These are phyloP conservation scores for Oryza officinalis DNA, from an alignment of 176 grass and related monocot species.

Conservation along the genomic window DNA sequence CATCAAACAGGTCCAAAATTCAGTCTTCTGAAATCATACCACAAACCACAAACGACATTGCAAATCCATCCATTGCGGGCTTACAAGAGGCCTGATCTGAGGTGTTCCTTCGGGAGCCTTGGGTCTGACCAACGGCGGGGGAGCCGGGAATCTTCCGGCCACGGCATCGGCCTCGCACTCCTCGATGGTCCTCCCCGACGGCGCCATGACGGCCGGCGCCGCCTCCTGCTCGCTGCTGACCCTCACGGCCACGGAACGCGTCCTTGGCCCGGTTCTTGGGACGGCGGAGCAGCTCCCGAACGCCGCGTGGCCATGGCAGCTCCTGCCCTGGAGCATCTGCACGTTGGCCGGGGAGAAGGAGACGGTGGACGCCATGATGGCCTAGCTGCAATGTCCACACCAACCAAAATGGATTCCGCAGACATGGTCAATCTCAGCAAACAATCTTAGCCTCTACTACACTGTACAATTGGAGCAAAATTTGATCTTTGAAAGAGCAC, in stretches of 20 bases:
- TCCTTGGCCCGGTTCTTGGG: slow-evolving; percentile 33
- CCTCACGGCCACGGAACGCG: slow-evolving; percentile 45
- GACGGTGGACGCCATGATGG: slow-evolving; percentile 76
- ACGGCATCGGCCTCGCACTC: slow-evolving; percentile 94
- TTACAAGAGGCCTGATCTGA: slow-evolving; percentile 73
- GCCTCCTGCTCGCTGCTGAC: slow-evolving; percentile 67
- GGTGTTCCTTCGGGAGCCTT: slow-evolving; percentile 79
- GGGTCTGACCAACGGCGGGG: slow-evolving; percentile 53
- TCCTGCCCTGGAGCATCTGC: slow-evolving; percentile 48
- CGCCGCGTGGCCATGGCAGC: slow-evolving; percentile 40
- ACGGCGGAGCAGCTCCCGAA: slow-evolving; percentile 32
- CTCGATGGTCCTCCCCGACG: slow-evolving; percentile 74
- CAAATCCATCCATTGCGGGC: slow-evolving; percentile 21
- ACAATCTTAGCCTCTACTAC: not conserved
- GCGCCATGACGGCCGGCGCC: slow-evolving; percentile 49
- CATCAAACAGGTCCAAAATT: slow-evolving; percentile 1
- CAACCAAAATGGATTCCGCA: not conserved
- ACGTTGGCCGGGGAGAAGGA: slow-evolving; percentile 64
- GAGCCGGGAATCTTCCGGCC: slow-evolving; percentile 67
- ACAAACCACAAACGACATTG: slow-evolving; percentile 9
- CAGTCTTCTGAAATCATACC: slow-evolving; percentile 1
- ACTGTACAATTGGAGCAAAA: not conserved
- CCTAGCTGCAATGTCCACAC: slow-evolving; percentile 9
- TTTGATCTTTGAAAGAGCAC: not conserved
- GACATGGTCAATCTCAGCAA: slow-evolving; percentile 22